A percentile compares a stretch with the other conserved stretches of the same genome.
phyloP scores from a whole-genome alignment of 1,284 basidiomycete genomes.

The Sphaerobolus stellatus region DNA sequence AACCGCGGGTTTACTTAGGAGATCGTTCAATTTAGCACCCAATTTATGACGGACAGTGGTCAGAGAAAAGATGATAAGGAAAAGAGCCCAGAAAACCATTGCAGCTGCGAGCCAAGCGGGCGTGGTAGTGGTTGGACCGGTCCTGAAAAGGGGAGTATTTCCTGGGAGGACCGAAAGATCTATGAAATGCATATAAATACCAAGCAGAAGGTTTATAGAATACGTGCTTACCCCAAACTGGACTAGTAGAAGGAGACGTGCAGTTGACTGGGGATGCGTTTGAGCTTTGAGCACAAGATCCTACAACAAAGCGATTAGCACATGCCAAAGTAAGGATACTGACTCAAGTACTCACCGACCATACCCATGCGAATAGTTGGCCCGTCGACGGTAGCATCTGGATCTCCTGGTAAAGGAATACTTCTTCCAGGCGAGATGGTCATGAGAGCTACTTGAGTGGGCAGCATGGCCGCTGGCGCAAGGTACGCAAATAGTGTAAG shows the following conservation, averaged over 20 bases:
- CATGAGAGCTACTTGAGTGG: constrained; percentile 61
- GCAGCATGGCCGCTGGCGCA: constrained; percentile 59
- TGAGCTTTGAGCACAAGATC: constrained; percentile 62
- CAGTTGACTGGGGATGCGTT: constrained; percentile 55
- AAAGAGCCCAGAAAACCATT: constrained; percentile 58
- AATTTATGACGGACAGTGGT: constrained; percentile 68
- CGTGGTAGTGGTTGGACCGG: constrained; percentile 60
- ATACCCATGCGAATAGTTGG: constrained; percentile 67
- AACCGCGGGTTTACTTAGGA: constrained; percentile 56
- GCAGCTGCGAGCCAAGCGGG: constrained; percentile 66
- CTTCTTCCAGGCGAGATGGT: constrained; percentile 58
- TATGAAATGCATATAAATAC: constrained; percentile 27
- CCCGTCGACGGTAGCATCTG: constrained; percentile 54
- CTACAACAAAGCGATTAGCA: constrained; percentile 33
- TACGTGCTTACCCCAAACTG: constrained; percentile 54
- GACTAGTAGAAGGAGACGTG: constrained; percentile 54
- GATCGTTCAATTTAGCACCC: constrained; percentile 48
- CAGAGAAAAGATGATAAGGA: constrained; percentile 65
- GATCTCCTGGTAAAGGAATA: constrained; percentile 43
- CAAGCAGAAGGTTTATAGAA: neutral
- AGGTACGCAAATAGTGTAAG: constrained; percentile 66
- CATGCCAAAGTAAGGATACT: neutral
- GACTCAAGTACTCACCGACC: constrained; percentile 47
- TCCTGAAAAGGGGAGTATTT: constrained; percentile 56
- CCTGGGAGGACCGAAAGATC: constrained; percentile 62